Evolutionary conservation across 164 flowering plant species (phyloP), one percentile per base, ranked within the genome.

Genomic region (Cinnamomum chago): DNA sequence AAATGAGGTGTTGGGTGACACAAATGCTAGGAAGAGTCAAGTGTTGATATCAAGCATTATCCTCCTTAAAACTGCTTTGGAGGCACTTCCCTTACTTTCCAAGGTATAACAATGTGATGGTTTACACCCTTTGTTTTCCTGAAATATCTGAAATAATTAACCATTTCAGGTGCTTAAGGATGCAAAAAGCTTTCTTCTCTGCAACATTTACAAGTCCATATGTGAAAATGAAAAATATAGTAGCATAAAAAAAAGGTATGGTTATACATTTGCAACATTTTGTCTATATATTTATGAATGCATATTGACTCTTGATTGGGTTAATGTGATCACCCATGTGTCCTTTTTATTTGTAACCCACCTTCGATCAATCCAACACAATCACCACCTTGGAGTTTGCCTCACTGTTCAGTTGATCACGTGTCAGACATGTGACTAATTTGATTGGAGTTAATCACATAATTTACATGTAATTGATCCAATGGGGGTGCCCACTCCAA

Each of bases 61-160:
- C 78, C 90, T 96, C 79, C 97, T 96, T 60, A 96, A 94, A 86
- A 94, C 98, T 79, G 94, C 98, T 73, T 79, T 96, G 64, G 97
- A 94, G 78, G 97, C 97, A 65, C 83, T 96, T 81, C 99, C 98
- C 71, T 74, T 92, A 74, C 91, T 94, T 51, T 89, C 95, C 27
- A 96, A 84, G 95, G 98, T 94, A 77, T 30, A 67, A 25, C 14
- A 12, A 15, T 13, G 3, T n/a, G 27, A 40, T 68, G 25, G 33
- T 68, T 40, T n/a, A 47, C 7, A 17, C n/a, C 50, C n/a, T 40
- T 40, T 40, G n/a, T 35, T n/a, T 18, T 6, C 7, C 20, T 64
- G 22, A 65, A 17, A 12, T 65, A n/a, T 13, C 62, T 65, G 14
- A 47, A 70, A 52, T n/a, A 30, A 24, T 62, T 13, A 71, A 60